Evolutionary conservation across 1,284 basidiomycete species (phyloP), one percentile per base, ranked within the genome.

Genomic region (Polyporus tsugae): DNA sequence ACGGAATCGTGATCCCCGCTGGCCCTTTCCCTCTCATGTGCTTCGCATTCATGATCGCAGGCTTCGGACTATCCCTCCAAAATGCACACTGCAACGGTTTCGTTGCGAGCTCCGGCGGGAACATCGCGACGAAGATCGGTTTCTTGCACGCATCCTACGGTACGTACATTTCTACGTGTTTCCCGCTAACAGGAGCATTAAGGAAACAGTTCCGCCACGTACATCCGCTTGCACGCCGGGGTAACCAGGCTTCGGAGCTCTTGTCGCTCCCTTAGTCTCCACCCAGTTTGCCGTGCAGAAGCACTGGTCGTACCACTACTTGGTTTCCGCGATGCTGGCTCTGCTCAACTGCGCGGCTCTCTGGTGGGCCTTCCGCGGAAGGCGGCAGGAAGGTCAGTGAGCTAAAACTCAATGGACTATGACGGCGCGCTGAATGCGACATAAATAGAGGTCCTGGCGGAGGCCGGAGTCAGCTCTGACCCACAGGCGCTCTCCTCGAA

Each of bases 21-120:
- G 84, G 87, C 0, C 91, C 92, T 1, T 94, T 91, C 75, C 90
- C 91, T 0, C 82, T 86, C 3, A 91, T 92, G 71, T 85, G 86
- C 9, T 75, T 90, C 29, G 83, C 85, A 0, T 91, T 86, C 72
- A 78, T 82, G 17, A 80, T 92, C 74, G 89, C 86, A 69, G 91
- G 92, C 0, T 85, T 91, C 60, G 92, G 91, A 0, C 75, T 90
- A 49, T 84, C 89, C 3, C 74, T 89, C 6, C 85, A 86, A 73
- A 69, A 88, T 68, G 87, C 87, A 0, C 86, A 87, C 76, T 82
- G 84, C 1, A 88, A 88, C 74, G 85, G 85, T 2, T 88, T 82
- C 69, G 82, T 87, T 15, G 84, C 85, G 13, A 78, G 78, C 60
- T 78, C 88, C 17, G 82, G 81, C 65, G 77, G 82, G 38, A 82